Evolutionary conservation across 2,329 filamentous ascomycete species (phyloP).

Genomic region (Aspergillus neotritici): DNA sequence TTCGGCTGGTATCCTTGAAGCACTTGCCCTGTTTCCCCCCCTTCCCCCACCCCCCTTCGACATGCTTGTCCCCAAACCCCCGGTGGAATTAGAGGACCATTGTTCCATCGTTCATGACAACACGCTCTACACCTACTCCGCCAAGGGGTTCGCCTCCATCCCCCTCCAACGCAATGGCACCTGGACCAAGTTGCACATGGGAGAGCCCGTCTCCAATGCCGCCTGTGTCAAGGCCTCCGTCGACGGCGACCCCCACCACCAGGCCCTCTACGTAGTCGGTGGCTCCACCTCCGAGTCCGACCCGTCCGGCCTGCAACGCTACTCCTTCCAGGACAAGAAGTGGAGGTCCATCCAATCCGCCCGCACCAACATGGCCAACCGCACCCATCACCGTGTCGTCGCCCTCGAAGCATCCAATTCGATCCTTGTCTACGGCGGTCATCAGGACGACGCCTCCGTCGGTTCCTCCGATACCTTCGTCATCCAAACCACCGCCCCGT

Average conservation of each 20-base stretch:
- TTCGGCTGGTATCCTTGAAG: constrained; percentile 28
- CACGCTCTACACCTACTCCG: constrained; percentile 77
- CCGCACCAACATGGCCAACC: constrained; percentile 57
- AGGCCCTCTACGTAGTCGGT: constrained; percentile 75
- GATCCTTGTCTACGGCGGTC: constrained; percentile 77
- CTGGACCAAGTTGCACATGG: constrained; percentile 64
- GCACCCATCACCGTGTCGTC: constrained; percentile 67
- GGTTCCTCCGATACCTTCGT: constrained; percentile 70
- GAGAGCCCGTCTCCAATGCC: constrained; percentile 66
- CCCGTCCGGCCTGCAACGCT: constrained; percentile 72
- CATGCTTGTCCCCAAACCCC: constrained; percentile 70
- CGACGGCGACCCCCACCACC: constrained; percentile 49
- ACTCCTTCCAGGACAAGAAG: constrained; percentile 50
- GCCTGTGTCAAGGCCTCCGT: constrained; percentile 69
- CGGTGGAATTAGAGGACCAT: constrained; percentile 64
- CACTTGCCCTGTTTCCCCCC: constrained; percentile 7
- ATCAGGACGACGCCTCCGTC: constrained; percentile 52
- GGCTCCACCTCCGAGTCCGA: constrained; percentile 54
- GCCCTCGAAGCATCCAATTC: constrained; percentile 66
- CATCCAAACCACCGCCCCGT: constrained; percentile 62
- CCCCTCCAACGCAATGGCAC: constrained; percentile 60
- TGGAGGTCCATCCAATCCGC: constrained; percentile 55
- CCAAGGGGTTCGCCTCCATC: constrained; percentile 69
- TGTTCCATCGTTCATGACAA: constrained; percentile 78
- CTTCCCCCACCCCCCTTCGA: constrained; percentile 10